These are phyloP conservation scores for Sarocladium strictum DNA, from an alignment of 2,329 filamentous ascomycete genomes.

Conservation along the genomic window DNA sequence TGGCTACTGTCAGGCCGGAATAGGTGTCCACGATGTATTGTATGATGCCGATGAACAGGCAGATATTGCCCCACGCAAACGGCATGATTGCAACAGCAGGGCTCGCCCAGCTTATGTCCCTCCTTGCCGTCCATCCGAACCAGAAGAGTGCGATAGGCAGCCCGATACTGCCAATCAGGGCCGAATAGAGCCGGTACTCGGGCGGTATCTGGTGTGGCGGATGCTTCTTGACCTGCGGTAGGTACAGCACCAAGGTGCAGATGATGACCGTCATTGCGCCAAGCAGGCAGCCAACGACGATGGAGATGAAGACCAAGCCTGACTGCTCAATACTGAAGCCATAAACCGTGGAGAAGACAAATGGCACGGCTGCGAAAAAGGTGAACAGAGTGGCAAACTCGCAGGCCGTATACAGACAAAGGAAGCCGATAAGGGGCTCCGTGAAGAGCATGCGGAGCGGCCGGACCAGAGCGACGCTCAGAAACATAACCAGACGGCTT, in stretches of 20 bases:
- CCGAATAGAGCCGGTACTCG: constrained; percentile 52
- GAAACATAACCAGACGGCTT: constrained; percentile 25
- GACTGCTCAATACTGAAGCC: constrained; percentile 33
- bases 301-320: not conserved
- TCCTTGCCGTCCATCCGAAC: constrained; percentile 51
- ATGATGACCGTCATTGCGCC: constrained; percentile 15
- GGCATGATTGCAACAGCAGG: constrained; percentile 45
- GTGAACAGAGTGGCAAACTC: constrained; percentile 47
- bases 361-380: constrained; percentile 47
- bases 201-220: constrained; percentile 36
- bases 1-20: constrained; percentile 47
- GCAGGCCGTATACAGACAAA: constrained; percentile 43
- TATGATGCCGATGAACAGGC: constrained; percentile 48
- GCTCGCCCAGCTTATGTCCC: constrained; percentile 41
- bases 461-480: constrained; percentile 38
- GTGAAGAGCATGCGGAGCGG: constrained; percentile 53
- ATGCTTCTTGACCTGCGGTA: constrained; percentile 24
- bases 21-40: constrained; percentile 53
- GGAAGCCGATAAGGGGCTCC: constrained; percentile 57
- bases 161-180: constrained; percentile 51
- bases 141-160: constrained; percentile 51
- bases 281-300: constrained; percentile 9
- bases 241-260: constrained; percentile 38
- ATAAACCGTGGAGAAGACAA: constrained; percentile 39
- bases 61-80: constrained; percentile 56